Base-by-base conservation (phyloP, 768 basidiomycete genomes). In the Serendipita indica region DNA sequence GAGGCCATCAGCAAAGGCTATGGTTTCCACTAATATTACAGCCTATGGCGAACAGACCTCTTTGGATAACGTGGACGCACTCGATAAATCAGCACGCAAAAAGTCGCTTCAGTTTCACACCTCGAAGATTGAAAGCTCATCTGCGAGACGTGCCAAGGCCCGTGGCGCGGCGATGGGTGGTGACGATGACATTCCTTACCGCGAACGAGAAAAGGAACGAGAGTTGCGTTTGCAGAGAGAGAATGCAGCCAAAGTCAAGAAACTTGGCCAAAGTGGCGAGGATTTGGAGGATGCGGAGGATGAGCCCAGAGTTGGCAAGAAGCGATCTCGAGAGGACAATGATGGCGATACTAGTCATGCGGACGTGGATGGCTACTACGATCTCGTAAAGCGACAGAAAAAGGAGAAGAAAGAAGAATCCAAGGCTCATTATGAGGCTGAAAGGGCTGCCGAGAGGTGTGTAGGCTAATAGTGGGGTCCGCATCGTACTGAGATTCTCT, bases 151-250 rank as follows among this genome's bases (percentile, higher is more conserved):
- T 58, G 79, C 81, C 59, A 80, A 79, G 28, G 90, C 89, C 3
- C 75, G 88, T 60, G 76, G 72, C 62, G 78, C 77, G 25, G 81
- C 85, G 3, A 68, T 82, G 57, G 86, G 88, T 30, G 96, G 96
- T 16, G 96, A 99, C 67, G 94, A 97, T 65, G 96, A 99, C 66
- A 75, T 98, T 46, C 96, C 96, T 16, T 89, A 93, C 65, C 78
- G 82, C 41, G 86, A 89, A 65, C 74, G 84, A 52, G 76, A 75
- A 71, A 83, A 79, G 67, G 79, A 80, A 60, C 76, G 73, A 62
- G 82, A 86, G 60, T 71, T 72, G 30, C 75, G 79, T 54, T 62
- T 77, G 57, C 76, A 75, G 56, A 79, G 75, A 67, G 83, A 82
- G 68, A 73, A 74, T 16, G 74, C 75, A 49, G 72, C 68, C 39